Base-by-base conservation (phyloP, 805 yeast genomes). In the Candida ulmi region DNA sequence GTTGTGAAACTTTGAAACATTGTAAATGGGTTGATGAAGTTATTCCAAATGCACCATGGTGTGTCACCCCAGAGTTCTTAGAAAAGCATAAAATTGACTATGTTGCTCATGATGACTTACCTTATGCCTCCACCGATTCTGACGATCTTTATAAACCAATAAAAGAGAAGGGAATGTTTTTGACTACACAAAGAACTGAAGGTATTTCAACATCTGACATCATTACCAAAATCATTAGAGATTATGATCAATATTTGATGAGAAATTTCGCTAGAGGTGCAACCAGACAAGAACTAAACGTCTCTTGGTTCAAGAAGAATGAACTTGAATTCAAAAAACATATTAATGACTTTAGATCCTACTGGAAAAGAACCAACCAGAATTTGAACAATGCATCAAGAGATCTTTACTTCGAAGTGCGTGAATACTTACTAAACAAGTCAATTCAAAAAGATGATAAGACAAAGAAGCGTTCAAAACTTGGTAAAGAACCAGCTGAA, bases 21-120 rank as follows among this genome's bases (percentile, higher is more conserved):
- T 93, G 99, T 62, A 79, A 71, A 53, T 93, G 99, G 99, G 99
- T 93, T 18, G 98, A 93, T 60, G 98, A 93, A 61, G 98, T 93
- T 23, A 72, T 93, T 39, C 88, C 91, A 23, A 70, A 86, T 60
- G 96, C 97, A 2, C 99, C 99, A 12, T 93, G 99, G 99, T 76
- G 84, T 51, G 88, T 93, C 21, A 83, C 88, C 3, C 77, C 88
- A 39, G 88, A 83, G 33, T 93, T 93, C 53, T 63, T 93, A 48
- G 68, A 68, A 35, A 63, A 83, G 51, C 96, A 93, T 63, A 68
- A 79, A 39, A 88, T 93, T 50, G 99, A 93, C 61, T 93, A 88
- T 55, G 96, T 91, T 44, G 99, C 99, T 2, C 99, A 93, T 62
- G 99, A 93, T 65, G 98, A 93, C 62, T 68, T 88, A 46, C 99